Base-by-base conservation (phyloP, 1,139 yeast species). In the Diutina catenulata region DNA sequence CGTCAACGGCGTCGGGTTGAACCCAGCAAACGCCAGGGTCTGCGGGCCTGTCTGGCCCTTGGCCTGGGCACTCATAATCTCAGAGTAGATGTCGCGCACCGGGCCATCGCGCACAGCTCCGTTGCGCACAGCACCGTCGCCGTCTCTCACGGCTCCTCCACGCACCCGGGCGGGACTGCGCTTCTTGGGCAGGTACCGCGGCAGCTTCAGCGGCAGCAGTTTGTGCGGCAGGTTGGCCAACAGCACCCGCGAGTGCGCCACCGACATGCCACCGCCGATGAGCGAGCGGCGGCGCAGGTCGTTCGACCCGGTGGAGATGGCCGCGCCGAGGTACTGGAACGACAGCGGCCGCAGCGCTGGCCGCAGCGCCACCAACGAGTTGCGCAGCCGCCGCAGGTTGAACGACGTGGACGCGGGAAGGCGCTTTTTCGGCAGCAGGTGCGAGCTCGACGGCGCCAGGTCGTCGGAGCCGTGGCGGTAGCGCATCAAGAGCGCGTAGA, bases 401-500 rank as follows among this genome's bases (percentile, higher is more conserved):
- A 22, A 33, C 21, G 23, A 21, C 5, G 25, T 25, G 25, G 21
- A 26, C 14, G 23, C 9, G 11, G 21, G 15, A 5, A 31, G 21
- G 18, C n/a, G 22, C 14, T 31, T 31, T 11, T 15, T 24, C 5
- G 35, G 35, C 35, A 31, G 35, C 33, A 19, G 21, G 8, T 21
- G 21, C n/a, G n/a, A n/a, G n/a, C n/a, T n/a, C n/a, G n/a, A n/a
- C n/a, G n/a, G n/a, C n/a, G n/a, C 23, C 25, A 21, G 25, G 19
- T 57, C 61, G 37, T 59, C 67, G 47, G 70, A 76, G 38, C 63
- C 64, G 43, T 67, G 68, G 47, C 74, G 65, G 51, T 74, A 74
- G 46, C 75, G 65, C 51, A 70, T 56, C 39, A 81, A 61, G 41
- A 80, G 61, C 14, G 83, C 82, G 49, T 81, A 81, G 49, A 81